Base-by-base conservation (phyloP, 1,284 basidiomycete species). In the Puccinia hordei region DNA sequence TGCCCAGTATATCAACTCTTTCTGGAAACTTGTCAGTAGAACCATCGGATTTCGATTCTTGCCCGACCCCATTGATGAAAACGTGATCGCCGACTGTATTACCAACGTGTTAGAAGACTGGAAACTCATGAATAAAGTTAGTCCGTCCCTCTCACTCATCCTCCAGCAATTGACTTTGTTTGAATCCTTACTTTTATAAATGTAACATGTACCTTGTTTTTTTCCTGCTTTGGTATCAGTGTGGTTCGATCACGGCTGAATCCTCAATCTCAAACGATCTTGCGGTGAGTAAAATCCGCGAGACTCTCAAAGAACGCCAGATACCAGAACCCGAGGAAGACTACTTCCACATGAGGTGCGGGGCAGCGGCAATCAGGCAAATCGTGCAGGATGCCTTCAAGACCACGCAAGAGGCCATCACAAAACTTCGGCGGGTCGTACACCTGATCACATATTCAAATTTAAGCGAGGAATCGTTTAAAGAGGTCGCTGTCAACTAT, bases 271-370 rank as follows among this genome's bases (percentile, higher is more conserved):
- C 46, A 6, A 72, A 53, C 69, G 33, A 72, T 72, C 46, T 35
- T 55, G 69, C 69, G 55, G 49, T 72, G 33, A 55, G 38, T 13
- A 46, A 51, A 55, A 55, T 72, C 49, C 9, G 69, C 24, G 49
- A 38, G 49, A 51, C 55, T 4, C 51, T 72, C 13, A 53, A 72
- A 15, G 69, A 72, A 19, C 66, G 69, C 10, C 33, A 55, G 19
- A 15, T 55, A 53, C 69, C 38, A 8, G 30, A 53, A 22, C 49
- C 49, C 4, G n/a, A 1, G 6, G 69, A 44, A 38, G 33, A 55
- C 19, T 72, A 53, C 30, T 72, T 72, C 27, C 69, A 72, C n/a
- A 46, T 72, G 49, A 5, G 49, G 33, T 72, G 69, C 51, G 69
- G 24, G 15, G 41, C 49, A 19, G 24, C 24, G 22, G 22, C 49